Evolutionary conservation across 331 rosid species (phyloP).

Genomic region (Pyracantha coccinea): DNA sequence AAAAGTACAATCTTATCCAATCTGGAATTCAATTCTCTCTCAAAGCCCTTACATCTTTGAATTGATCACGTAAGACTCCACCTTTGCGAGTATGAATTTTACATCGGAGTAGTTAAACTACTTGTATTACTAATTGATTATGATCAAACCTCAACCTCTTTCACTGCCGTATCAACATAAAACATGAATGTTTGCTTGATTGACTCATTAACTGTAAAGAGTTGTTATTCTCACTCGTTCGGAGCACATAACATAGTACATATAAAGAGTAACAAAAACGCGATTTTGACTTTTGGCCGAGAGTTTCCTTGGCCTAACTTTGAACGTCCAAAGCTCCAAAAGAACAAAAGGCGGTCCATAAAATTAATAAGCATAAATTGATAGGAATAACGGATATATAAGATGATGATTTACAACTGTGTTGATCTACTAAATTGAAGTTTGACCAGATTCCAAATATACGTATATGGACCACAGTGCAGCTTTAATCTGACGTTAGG

Average conservation of each 20-base stretch:
- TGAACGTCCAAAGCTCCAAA: neutral
- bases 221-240: neutral
- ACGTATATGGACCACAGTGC: constrained; percentile 37
- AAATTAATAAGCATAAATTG: neutral
- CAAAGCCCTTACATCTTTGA: neutral
- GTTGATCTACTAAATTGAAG: constrained; percentile 10
- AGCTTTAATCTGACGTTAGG: constrained; percentile 42
- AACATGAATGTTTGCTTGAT: too few species aligned
- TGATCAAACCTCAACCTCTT: too few species aligned
- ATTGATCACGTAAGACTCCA: neutral
- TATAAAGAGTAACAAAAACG: neutral
- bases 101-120: neutral
- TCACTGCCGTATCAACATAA: too few species aligned
- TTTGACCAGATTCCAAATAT: constrained; percentile 26
- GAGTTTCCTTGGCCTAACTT: neutral
- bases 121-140: too few species aligned
- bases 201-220: neutral
- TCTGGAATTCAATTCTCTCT: neutral
- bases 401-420: constrained; percentile 3
- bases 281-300: neutral
- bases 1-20: neutral
- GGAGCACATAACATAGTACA: neutral
- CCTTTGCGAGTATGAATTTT: neutral
- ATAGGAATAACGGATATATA: neutral
- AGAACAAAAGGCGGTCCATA: neutral